A percentile compares a stretch with the other conserved stretches of the same genome.
These are phyloP conservation scores for Pseudogymnoascus sp. DNA, from an alignment of 2,329 filamentous ascomycete genomes.

Conservation along the genomic window DNA sequence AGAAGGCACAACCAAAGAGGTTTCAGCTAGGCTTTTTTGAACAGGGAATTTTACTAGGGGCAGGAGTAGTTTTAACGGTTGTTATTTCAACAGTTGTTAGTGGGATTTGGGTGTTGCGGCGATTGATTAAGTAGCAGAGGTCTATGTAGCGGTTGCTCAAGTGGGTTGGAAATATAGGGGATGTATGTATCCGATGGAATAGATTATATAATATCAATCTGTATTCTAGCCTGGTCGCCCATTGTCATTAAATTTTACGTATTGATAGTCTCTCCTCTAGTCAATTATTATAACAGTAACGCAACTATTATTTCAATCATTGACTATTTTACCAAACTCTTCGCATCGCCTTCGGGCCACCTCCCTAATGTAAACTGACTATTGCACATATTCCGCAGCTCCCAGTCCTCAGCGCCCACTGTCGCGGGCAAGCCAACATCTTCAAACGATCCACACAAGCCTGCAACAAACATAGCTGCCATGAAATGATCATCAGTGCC, in stretches of 20 bases:
- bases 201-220: not conserved
- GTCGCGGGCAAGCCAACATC: slow-evolving; percentile 37
- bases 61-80: not conserved
- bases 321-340: slow-evolving; percentile 2
- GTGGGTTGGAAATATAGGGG: not conserved
- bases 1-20: slow-evolving; percentile 26
- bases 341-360: slow-evolving; percentile 22
- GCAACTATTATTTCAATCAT: not conserved
- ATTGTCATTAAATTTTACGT: not conserved
- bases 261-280: not conserved
- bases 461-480: slow-evolving; percentile 55
- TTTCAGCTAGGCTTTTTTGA: slow-evolving; percentile 40
- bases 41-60: slow-evolving; percentile 27
- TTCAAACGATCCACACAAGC: slow-evolving; percentile 42
- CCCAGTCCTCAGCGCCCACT: slow-evolving; percentile 56
- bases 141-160: not conserved
- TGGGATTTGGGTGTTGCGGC: not conserved
- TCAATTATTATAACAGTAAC: not conserved
- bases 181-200: not conserved
- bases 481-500: slow-evolving; percentile 66
- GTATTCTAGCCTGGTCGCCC: not conserved
- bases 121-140: not conserved
- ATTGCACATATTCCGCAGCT: slow-evolving; percentile 58
- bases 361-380: slow-evolving; percentile 48
- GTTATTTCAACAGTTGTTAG: not conserved